Evolutionary conservation across 257 asterid species (phyloP).

Genomic region (Osmanthus fragrans): DNA sequence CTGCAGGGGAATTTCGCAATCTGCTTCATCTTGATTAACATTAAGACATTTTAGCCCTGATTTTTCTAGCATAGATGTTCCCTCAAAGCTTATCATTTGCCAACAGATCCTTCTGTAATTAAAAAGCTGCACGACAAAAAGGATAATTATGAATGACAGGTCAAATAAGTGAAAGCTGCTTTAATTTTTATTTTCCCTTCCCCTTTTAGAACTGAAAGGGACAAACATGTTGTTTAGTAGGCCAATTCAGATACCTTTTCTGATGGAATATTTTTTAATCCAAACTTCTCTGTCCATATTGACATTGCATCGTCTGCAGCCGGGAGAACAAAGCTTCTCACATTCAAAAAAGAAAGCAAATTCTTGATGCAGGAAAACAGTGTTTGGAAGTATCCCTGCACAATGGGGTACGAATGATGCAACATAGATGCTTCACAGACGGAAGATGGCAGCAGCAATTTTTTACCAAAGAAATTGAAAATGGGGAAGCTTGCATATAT

Average conservation of each 20-base stretch:
- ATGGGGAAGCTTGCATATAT: background rate
- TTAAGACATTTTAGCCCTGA: slow-evolving; percentile 65
- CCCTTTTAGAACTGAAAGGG: background rate
- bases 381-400: slow-evolving; percentile 87
- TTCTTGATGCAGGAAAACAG: slow-evolving; percentile 65
- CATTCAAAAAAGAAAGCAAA: slow-evolving; percentile 54
- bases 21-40: slow-evolving; percentile 48
- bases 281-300: slow-evolving; percentile 93
- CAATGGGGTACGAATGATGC: background rate
- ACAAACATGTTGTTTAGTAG: background rate
- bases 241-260: slow-evolving; percentile 55
- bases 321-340: slow-evolving; percentile 80
- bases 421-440: background rate
- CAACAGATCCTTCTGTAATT: slow-evolving; percentile 72
- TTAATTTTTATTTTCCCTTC: background rate
- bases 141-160: background rate
- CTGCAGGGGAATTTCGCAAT: slow-evolving; percentile 34
- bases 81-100: slow-evolving; percentile 88
- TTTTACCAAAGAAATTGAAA: background rate
- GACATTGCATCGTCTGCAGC: slow-evolving; percentile 85
- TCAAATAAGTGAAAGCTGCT: background rate
- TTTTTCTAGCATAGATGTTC: slow-evolving; percentile 85
- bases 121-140: slow-evolving; percentile 56
- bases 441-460: background rate
- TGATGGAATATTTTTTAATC: slow-evolving; percentile 57